Conservation (phyloP, 345 rosid genomes). For the Atalantia buxifolia region DNA sequence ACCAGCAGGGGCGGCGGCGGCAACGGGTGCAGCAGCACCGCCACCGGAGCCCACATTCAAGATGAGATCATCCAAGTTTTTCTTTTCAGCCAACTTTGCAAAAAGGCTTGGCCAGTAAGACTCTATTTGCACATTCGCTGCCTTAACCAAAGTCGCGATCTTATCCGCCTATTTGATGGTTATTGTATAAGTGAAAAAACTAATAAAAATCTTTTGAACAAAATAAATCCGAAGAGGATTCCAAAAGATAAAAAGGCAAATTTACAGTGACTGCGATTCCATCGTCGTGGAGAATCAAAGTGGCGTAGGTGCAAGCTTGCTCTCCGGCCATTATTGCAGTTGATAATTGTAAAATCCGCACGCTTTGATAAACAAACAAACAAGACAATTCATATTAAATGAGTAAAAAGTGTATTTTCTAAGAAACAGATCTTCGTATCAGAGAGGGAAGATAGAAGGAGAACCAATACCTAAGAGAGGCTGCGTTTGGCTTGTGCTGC, state of each 20-base stretch:
- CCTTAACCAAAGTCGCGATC: slow-evolving; percentile 49
- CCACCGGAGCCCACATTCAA: not conserved
- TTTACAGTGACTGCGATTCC: slow-evolving; percentile 59
- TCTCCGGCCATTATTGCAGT: slow-evolving; percentile 40
- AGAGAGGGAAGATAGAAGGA: not conserved
- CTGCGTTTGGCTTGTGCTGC: not conserved
- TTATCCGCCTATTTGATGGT: slow-evolving; percentile 45
- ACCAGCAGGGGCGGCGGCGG: not conserved
- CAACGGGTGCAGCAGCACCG: not conserved
- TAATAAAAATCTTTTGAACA: not conserved
- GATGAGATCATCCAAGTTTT: not conserved
- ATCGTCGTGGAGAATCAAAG: slow-evolving; percentile 56
- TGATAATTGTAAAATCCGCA: not conserved
- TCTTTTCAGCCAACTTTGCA: slow-evolving; percentile 37
- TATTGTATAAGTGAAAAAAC: not conserved
- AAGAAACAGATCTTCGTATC: not conserved
- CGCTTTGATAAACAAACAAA: too few species aligned
- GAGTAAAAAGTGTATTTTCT: not conserved
- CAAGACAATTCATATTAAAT: not conserved
- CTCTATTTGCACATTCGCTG: slow-evolving; percentile 48
- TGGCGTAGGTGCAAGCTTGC: slow-evolving; percentile 64
- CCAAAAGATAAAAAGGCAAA: not conserved
- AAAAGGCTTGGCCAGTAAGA: slow-evolving; percentile 70
- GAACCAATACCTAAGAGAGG: not conserved
- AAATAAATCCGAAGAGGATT: not conserved